Conservation (phyloP, 2,329 filamentous ascomycete genomes). For the Epichloe elymi region DNA sequence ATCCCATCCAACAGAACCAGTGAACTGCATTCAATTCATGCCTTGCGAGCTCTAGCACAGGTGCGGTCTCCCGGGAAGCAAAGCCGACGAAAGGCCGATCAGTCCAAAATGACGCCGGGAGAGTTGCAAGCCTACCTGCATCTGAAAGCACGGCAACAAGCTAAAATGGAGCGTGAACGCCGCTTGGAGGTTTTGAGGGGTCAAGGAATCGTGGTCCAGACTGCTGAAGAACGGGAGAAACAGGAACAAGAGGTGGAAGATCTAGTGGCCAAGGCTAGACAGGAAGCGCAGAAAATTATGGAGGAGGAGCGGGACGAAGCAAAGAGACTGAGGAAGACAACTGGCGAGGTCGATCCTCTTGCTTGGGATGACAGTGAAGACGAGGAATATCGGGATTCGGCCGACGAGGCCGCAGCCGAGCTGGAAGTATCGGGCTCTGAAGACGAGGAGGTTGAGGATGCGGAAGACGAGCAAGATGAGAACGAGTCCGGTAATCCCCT, state of each 20-base stretch:
- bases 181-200: slow-evolving; percentile 64
- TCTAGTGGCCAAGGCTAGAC: slow-evolving; percentile 69
- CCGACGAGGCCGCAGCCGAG: slow-evolving; percentile 23
- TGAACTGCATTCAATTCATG: slow-evolving; percentile 50
- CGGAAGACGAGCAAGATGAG: slow-evolving; percentile 22
- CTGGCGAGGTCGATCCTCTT: slow-evolving; percentile 34
- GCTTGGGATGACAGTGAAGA: slow-evolving; percentile 45
- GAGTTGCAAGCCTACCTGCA: slow-evolving; percentile 58
- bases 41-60: slow-evolving; percentile 62
- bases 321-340: slow-evolving; percentile 46
- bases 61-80: slow-evolving; percentile 49
- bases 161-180: slow-evolving; percentile 61
- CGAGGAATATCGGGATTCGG: slow-evolving; percentile 33
- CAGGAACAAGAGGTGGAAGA: slow-evolving; percentile 79
- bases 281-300: slow-evolving; percentile 63
- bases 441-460: slow-evolving; percentile 21
- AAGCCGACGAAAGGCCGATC: slow-evolving; percentile 28
- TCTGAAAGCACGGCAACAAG: slow-evolving; percentile 66
- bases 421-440: slow-evolving; percentile 34
- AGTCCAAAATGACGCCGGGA: slow-evolving; percentile 48
- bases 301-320: slow-evolving; percentile 61
- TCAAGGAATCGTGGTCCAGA: slow-evolving; percentile 71
- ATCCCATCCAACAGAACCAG: slow-evolving; percentile 49
- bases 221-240: slow-evolving; percentile 71
- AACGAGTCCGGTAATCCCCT: slow-evolving; percentile 14